Base-by-base conservation (phyloP, 2,329 filamentous ascomycete species). In the Ophiocordyceps sinensis region DNA sequence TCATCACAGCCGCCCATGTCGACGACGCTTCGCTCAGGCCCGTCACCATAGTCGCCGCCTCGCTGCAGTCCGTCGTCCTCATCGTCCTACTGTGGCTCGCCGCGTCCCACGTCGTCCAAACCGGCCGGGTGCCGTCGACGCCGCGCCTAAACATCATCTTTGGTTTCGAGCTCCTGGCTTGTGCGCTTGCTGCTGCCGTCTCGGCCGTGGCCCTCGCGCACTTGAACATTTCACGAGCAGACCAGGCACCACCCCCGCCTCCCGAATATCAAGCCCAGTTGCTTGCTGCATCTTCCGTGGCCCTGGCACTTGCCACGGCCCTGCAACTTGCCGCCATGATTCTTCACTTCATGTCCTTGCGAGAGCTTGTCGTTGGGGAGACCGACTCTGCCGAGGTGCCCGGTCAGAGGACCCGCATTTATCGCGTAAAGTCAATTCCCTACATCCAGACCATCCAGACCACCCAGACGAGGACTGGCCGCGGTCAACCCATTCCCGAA, bases 381-480 rank as follows among this genome's bases (percentile, higher is more conserved):
- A 26, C 51, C 4, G 44, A 54, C 30, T 52, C 58, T 34, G 51
- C 56, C 28, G 53, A 55, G 28, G 54, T 58, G 9, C 58, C 61
- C 13, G 38, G 31, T 15, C 40, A 42, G 38, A 43, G 38, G n/a
- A 31, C 41, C 29, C 19, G 35, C n/a, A 28, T 35, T 38, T 31
- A 45, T 37, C 51, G 64, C n/a, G 56, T 74, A 48, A 76, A 75
- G 54, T 61, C 70, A 5, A 62, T 75, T 17, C 68, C 65, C 3
- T 76, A 76, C 50, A 63, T 67, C 51, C 57, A 65, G 45, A 68
- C 70, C n/a, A n/a, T n/a, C n/a, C n/a, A n/a, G n/a, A n/a, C n/a
- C n/a, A 63, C 67, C 51, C 57, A 65, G 45, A 68, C 70, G 0
- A 53, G 56, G 28, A 59, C 61, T 9, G 52, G 51, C 3, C 50